Conservation (phyloP, 306 rosid genomes). For the Rubus idaeus region DNA sequence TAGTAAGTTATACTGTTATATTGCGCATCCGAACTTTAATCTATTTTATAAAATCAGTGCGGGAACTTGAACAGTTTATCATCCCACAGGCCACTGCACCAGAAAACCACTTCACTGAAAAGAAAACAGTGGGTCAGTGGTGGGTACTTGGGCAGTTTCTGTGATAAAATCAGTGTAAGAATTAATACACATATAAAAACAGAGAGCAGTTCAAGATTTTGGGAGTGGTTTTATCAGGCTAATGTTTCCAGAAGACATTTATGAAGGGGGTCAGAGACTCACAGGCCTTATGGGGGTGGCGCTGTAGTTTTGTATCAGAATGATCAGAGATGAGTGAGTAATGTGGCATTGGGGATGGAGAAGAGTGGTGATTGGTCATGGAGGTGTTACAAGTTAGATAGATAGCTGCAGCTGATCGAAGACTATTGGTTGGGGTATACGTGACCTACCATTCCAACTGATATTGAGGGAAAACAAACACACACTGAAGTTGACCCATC, state of each 20-base stretch:
- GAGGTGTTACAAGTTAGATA: background rate
- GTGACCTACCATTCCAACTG: background rate
- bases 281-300: background rate
- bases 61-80: background rate
- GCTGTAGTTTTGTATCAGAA: background rate
- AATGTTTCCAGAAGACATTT: background rate
- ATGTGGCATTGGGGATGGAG: background rate
- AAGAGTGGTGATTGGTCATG: background rate
- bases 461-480: background rate
- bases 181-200: background rate
- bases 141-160: background rate
- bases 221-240: background rate
- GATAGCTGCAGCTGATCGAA: background rate
- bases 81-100: background rate
- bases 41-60: too few relatives aligned
- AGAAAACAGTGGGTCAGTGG: background rate
- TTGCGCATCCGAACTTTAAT: too few relatives aligned
- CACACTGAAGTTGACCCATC: conserved; percentile 4
- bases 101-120: background rate
- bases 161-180: background rate
- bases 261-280: background rate
- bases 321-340: background rate
- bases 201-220: background rate
- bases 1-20: too few relatives aligned
- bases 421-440: conserved; percentile 12